These are phyloP conservation scores for Pycnococcus provasolii DNA, from an alignment of 139 green algal species.

Conservation along the genomic window DNA sequence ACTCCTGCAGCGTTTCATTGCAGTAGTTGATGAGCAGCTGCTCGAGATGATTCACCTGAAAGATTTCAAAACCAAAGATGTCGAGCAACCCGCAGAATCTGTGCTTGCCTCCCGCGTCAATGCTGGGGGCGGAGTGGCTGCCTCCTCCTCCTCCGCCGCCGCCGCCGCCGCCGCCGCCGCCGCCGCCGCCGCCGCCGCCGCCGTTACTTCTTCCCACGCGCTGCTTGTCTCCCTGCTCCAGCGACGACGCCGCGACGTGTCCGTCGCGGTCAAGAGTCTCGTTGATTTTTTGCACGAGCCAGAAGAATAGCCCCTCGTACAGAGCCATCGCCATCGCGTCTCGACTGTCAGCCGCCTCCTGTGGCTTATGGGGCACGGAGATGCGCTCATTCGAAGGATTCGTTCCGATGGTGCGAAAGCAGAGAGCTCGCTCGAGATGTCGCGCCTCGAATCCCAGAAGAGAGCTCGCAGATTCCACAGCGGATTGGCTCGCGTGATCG, in stretches of 20 bases:
- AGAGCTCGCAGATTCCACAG: slow-evolving; percentile 1
- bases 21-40: slow-evolving; percentile 43
- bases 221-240: too few species aligned
- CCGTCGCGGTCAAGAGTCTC: too few species aligned
- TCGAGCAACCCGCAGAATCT: slow-evolving; percentile 31
- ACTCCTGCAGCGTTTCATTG: slow-evolving; percentile 20
- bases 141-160: too few species aligned
- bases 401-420: slow-evolving; percentile 77
- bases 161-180: too few species aligned
- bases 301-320: slow-evolving; percentile 93
- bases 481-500: not conserved
- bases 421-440: slow-evolving; percentile 66
- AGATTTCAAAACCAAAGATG: slow-evolving; percentile 40
- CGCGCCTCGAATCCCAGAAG: not conserved
- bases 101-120: too few species aligned
- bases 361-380: slow-evolving; percentile 63
- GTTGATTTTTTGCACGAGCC: slow-evolving; percentile 73
- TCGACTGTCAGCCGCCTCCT: slow-evolving; percentile 66
- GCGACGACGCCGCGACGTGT: too few species aligned
- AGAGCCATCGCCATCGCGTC: slow-evolving; percentile 92
- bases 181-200: too few species aligned
- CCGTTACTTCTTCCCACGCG: too few species aligned
- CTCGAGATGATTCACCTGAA: slow-evolving; percentile 37
- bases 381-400: slow-evolving; percentile 63
- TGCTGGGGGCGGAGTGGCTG: too few species aligned